Evolutionary conservation across 2,329 filamentous ascomycete species (phyloP).

Genomic region (Pseudocercospora vitis): DNA sequence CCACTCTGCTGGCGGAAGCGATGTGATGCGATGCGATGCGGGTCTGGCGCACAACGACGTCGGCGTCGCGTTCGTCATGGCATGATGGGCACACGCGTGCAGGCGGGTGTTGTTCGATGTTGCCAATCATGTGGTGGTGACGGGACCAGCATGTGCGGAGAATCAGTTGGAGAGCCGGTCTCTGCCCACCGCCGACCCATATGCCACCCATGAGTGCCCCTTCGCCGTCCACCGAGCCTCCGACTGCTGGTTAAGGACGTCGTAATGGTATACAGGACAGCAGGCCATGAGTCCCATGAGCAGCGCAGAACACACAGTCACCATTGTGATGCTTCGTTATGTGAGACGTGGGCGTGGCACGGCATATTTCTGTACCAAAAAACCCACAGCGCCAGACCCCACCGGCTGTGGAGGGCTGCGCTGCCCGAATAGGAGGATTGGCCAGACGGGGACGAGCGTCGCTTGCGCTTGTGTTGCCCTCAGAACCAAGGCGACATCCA

Average conservation of each 20-base stretch:
- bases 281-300: background rate
- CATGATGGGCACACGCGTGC: background rate
- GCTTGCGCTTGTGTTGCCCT: conserved; percentile 2
- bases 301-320: background rate
- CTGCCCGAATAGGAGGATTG: background rate
- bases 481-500: no score
- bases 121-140: conserved; percentile 7
- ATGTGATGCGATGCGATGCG: no score
- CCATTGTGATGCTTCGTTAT: conserved; percentile 1
- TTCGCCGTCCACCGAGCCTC: background rate
- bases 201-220: background rate
- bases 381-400: background rate
- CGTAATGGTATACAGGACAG: no score
- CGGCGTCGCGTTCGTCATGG: background rate
- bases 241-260: background rate
- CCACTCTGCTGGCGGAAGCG: no score
- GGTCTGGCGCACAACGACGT: background rate
- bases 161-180: conserved; percentile 1
- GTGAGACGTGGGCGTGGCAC: background rate
- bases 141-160: background rate
- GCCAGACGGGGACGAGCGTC: background rate
- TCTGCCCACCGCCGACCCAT: background rate
- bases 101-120: background rate
- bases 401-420: no score
- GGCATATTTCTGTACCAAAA: background rate